phyloP scores from a whole-genome alignment of 495 filamentous ascomycete species.

The Xanthoparmelia taractica region DNA sequence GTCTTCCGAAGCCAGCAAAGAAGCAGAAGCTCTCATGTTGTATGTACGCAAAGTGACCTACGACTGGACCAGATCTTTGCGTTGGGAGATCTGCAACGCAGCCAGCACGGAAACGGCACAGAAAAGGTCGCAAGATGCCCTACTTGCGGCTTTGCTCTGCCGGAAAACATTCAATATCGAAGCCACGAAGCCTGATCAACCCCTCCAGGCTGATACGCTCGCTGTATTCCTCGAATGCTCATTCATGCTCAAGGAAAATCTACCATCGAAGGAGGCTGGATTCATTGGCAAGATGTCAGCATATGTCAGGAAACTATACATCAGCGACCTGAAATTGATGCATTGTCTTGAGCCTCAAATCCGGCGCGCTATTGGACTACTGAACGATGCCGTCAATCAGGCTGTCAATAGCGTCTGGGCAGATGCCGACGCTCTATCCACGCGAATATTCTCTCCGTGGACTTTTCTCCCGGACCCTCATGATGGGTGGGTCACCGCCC shows the following conservation, averaged over 20 bases:
- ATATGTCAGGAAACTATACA: constrained; percentile 30
- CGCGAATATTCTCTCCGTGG: constrained; percentile 16
- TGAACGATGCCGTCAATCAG: constrained; percentile 14
- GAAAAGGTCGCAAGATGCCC: constrained; percentile 34
- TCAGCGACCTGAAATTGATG: constrained; percentile 43
- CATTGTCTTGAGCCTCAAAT: constrained; percentile 33
- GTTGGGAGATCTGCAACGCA: constrained; percentile 37
- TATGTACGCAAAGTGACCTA: constrained; percentile 28
- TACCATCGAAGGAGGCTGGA: constrained; percentile 12
- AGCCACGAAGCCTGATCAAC: background rate
- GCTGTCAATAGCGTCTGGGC: constrained; percentile 20
- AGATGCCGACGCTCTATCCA: constrained; percentile 4
- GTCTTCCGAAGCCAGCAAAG: background rate
- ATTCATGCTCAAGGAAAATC: constrained; percentile 20
- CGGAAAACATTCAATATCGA: constrained; percentile 38
- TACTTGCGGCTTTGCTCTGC: constrained; percentile 46
- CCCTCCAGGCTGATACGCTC: constrained; percentile 8
- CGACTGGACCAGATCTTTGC: constrained; percentile 41
- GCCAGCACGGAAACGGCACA: constrained; percentile 34
- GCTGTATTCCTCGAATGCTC: constrained; percentile 20
- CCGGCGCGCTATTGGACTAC: constrained; percentile 23
- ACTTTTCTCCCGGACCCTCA: constrained; percentile 11
- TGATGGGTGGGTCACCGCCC: constrained; percentile 15
- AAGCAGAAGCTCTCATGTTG: constrained; percentile 19
- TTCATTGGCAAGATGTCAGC: constrained; percentile 12